A percentile compares a stretch with the other conserved stretches of the same genome.
phyloP scores from a whole-genome alignment of 192 early-diverging fungal species.

The Diversispora epigaea region DNA sequence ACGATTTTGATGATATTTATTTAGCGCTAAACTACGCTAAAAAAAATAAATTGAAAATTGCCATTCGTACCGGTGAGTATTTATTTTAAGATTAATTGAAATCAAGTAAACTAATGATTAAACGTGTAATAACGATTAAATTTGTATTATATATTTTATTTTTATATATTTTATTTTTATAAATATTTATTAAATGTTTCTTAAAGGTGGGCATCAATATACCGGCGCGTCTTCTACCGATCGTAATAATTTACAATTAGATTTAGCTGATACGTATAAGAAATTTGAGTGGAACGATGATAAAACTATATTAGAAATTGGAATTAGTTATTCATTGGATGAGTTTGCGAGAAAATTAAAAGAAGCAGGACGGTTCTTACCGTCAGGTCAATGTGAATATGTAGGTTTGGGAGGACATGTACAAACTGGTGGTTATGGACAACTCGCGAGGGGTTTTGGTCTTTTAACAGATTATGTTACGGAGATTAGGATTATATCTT shows the following conservation, averaged over 20 bases:
- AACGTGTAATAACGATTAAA: too few species aligned
- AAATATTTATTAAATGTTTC: too few species aligned
- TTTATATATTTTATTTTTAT: too few species aligned
- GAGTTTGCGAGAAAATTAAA: constrained; percentile 25
- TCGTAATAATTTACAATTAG: constrained; percentile 36
- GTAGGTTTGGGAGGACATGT: constrained; percentile 28
- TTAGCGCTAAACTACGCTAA: constrained; percentile 31
- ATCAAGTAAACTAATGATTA: too few species aligned
- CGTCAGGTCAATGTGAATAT: constrained; percentile 33
- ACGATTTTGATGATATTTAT: constrained; percentile 23
- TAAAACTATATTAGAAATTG: constrained; percentile 19
- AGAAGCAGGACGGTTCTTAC: constrained; percentile 25
- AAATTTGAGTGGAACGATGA: constrained; percentile 34
- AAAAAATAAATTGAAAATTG: constrained; percentile 24
- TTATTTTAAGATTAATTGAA: too few species aligned
- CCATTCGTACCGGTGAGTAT: constrained; percentile 36
- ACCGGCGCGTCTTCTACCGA: constrained; percentile 31
- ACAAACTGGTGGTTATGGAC: neutral
- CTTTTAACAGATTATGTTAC: neutral
- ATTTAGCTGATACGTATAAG: constrained; percentile 34
- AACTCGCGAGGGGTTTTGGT: neutral
- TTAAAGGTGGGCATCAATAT: constrained; percentile 36
- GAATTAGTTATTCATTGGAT: constrained; percentile 31
- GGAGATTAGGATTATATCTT: neutral
- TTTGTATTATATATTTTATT: too few species aligned